These are phyloP conservation scores for Boechera stricta DNA, from an alignment of 345 rosid genomes.

Conservation along the genomic window DNA sequence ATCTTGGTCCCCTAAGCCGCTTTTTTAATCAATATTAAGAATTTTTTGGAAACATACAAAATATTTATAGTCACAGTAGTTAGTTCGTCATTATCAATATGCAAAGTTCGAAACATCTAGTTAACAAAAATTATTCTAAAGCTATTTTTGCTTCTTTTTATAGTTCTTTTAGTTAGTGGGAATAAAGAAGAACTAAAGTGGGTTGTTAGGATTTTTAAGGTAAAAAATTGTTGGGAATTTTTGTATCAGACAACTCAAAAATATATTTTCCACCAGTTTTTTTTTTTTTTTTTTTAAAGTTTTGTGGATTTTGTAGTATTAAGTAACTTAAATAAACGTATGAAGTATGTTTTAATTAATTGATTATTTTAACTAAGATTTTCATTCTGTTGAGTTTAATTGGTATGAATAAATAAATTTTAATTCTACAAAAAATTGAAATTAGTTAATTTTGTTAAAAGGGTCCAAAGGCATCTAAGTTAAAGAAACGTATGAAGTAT, in stretches of 20 bases:
- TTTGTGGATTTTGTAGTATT: not conserved
- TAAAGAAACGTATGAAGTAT: not conserved
- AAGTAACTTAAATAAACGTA: no score
- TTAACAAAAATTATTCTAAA: slow-evolving; percentile 33
- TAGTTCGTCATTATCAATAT: slow-evolving; percentile 29
- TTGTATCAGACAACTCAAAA: slow-evolving; percentile 7
- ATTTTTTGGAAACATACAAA: slow-evolving; percentile 7
- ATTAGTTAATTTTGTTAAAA: not conserved
- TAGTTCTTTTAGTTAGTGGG: slow-evolving; percentile 43
- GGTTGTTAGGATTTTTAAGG: slow-evolving; percentile 43
- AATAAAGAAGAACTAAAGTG: slow-evolving; percentile 44
- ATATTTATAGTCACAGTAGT: not conserved
- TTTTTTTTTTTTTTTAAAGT: not conserved
- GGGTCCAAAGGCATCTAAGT: not conserved
- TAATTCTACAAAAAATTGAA: not conserved
- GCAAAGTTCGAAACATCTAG: slow-evolving; percentile 38
- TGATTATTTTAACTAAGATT: not conserved
- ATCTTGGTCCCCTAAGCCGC: slow-evolving; percentile 42
- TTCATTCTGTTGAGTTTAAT: not conserved
- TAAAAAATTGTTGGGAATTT: slow-evolving; percentile 17
- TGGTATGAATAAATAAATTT: no score
- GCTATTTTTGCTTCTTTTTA: slow-evolving; percentile 45
- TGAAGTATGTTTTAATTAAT: not conserved
- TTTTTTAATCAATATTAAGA: slow-evolving; percentile 7
- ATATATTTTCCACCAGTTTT: not conserved